A percentile compares a stretch with the other conserved stretches of the same genome.
Evolutionary conservation across 2,329 filamentous ascomycete species (phyloP).

Genomic region (Ceratocystis cacaofunesta): DNA sequence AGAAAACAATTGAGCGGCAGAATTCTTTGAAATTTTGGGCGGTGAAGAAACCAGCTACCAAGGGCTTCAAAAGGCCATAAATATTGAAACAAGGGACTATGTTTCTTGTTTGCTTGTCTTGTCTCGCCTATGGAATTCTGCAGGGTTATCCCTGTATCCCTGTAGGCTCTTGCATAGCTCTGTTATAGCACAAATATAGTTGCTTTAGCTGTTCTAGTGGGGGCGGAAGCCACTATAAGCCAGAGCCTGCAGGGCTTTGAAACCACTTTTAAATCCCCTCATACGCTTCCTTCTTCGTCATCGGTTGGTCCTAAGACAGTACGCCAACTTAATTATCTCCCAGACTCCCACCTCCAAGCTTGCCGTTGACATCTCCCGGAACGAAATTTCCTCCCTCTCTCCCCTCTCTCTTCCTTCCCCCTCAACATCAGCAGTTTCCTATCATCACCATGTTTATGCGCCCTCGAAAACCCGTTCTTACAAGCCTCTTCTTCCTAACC

Average conservation of each 20-base stretch:
- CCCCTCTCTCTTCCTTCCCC: neutral
- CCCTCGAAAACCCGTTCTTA: slow-evolving; percentile 25
- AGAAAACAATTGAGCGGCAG: slow-evolving; percentile 21
- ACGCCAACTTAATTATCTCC: too few relatives aligned
- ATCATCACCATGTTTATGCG: slow-evolving; percentile 6
- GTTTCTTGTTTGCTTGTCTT: neutral
- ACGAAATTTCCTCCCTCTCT: too few relatives aligned
- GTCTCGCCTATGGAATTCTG: neutral
- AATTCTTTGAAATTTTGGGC: slow-evolving; percentile 27
- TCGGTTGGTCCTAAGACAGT: too few relatives aligned
- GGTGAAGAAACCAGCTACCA: slow-evolving; percentile 21
- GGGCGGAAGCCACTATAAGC: too few relatives aligned
- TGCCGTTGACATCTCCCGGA: too few relatives aligned
- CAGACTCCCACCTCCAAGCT: too few relatives aligned
- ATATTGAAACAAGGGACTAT: neutral
- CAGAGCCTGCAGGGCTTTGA: too few relatives aligned
- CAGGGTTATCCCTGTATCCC: neutral
- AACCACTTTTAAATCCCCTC: too few relatives aligned
- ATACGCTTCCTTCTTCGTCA: too few relatives aligned
- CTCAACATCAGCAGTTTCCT: neutral
- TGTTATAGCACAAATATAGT: too few relatives aligned
- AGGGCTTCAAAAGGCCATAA: neutral
- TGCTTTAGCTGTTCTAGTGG: too few relatives aligned
- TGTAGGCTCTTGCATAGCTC: too few relatives aligned
- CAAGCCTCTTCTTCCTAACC: slow-evolving; percentile 39